phyloP scores from a whole-genome alignment of 352 stramenopile species.

The Phytophthora brassicae region DNA sequence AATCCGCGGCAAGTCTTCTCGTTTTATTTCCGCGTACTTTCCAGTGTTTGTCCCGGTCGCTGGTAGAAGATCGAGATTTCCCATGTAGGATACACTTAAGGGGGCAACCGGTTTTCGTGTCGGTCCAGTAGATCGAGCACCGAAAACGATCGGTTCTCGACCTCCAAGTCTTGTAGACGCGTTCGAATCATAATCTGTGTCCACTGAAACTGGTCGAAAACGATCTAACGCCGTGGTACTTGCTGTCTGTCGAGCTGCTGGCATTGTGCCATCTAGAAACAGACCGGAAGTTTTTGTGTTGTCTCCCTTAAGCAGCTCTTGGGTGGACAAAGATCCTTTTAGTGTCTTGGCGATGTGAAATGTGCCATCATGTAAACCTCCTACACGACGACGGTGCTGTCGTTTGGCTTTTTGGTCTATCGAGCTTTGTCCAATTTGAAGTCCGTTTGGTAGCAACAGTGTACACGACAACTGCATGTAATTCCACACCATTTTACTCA shows the following conservation, averaged over 20 bases:
- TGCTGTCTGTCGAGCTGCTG: conserved; percentile 33
- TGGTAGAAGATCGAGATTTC: not conserved
- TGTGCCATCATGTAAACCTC: conserved; percentile 51
- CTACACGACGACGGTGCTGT: conserved; percentile 47
- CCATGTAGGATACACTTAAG: conserved; percentile 24
- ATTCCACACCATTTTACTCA: conserved; percentile 43
- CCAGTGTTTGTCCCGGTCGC: not conserved
- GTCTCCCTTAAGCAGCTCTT: conserved; percentile 40
- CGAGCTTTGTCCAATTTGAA: conserved; percentile 57
- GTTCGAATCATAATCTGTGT: conserved; percentile 5
- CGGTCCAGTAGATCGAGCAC: conserved; percentile 27
- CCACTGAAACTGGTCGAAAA: conserved; percentile 39
- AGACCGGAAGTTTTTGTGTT: conserved; percentile 19
- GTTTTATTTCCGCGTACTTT: not conserved
- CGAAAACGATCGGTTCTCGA: conserved; percentile 36
- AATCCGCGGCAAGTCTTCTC: not conserved
- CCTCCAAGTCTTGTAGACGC: not conserved
- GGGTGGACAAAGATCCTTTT: conserved; percentile 39
- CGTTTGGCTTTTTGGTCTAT: conserved; percentile 39
- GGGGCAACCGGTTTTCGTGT: conserved; percentile 30
- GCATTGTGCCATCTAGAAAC: conserved; percentile 36
- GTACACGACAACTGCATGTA: conserved; percentile 70
- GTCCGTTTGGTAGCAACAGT: conserved; percentile 54
- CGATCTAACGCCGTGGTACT: conserved; percentile 44
- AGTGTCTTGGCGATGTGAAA: conserved; percentile 40